Evolutionary conservation across 768 basidiomycete species (phyloP).

Genomic region (Pisolithus tinctorius): DNA sequence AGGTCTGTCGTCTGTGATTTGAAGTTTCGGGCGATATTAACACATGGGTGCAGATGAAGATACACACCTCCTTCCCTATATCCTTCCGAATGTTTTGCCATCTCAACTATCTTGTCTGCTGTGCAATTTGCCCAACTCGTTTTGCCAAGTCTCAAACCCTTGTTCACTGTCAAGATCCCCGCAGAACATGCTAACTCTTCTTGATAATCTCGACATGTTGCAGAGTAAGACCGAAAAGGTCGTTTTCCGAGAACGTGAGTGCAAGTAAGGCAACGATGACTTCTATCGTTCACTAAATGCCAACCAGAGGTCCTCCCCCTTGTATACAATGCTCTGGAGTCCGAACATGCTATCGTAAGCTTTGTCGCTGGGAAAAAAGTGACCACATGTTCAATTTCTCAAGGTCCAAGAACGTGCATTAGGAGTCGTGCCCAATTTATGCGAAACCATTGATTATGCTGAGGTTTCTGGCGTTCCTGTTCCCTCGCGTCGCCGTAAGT

Average conservation of each 20-base stretch:
- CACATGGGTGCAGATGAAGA: conserved; percentile 68
- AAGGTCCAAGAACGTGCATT: conserved; percentile 92
- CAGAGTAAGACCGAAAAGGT: conserved; percentile 84
- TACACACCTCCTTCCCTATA: conserved; percentile 84
- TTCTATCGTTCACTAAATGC: neutral
- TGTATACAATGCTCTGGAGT: conserved; percentile 92
- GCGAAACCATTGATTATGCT: conserved; percentile 91
- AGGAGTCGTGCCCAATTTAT: conserved; percentile 75
- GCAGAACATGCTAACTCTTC: conserved; percentile 90
- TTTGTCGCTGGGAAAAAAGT: neutral
- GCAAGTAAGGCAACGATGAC: neutral
- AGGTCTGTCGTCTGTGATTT: conserved; percentile 44
- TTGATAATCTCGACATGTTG: conserved; percentile 84
- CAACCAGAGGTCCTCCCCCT: conserved; percentile 85
- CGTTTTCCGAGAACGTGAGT: conserved; percentile 84
- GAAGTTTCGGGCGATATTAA: conserved; percentile 4
- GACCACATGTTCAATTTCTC: conserved; percentile 6
- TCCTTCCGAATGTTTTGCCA: conserved; percentile 91
- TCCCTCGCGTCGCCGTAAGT: conserved; percentile 88
- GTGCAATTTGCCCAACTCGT: conserved; percentile 77
- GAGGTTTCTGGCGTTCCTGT: conserved; percentile 88
- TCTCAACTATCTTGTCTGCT: conserved; percentile 70
- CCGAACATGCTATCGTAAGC: conserved; percentile 79
- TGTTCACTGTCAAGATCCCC: conserved; percentile 94
- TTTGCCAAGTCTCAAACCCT: conserved; percentile 80